These are phyloP conservation scores for Sicyos edulis DNA, from an alignment of 306 rosid genomes.

Conservation along the genomic window DNA sequence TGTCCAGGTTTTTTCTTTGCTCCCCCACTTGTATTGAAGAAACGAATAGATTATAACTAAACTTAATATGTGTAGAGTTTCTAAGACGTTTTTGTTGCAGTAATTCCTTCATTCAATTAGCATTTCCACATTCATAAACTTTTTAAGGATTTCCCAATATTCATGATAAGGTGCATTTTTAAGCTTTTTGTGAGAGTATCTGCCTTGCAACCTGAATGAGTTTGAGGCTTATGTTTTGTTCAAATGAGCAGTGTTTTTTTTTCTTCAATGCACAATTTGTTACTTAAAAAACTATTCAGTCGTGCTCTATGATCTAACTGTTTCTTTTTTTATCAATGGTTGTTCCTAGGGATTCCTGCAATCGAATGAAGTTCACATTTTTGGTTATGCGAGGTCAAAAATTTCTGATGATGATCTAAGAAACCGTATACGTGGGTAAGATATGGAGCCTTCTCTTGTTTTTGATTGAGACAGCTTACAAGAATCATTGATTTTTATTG, in stretches of 20 bases:
- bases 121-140: background rate
- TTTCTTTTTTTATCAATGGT: background rate
- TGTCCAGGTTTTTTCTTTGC: constrained; percentile 46
- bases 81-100: background rate
- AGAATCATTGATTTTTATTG: background rate
- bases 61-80: background rate
- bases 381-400: constrained; percentile 93
- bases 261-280: too few relatives aligned
- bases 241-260: background rate
- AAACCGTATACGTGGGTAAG: constrained; percentile 73
- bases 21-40: background rate
- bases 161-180: background rate
- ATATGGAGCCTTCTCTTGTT: background rate
- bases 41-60: background rate
- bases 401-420: constrained; percentile 74
- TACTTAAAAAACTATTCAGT: background rate
- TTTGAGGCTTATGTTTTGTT: background rate
- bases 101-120: too few relatives aligned
- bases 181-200: background rate
- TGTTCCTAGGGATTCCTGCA: constrained; percentile 66
- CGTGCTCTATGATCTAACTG: background rate
- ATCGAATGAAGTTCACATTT: constrained; percentile 67
- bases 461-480: background rate
- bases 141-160: background rate
- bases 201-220: background rate